Evolutionary conservation across 164 flowering plant species (phyloP).

Genomic region (Santalum album): DNA sequence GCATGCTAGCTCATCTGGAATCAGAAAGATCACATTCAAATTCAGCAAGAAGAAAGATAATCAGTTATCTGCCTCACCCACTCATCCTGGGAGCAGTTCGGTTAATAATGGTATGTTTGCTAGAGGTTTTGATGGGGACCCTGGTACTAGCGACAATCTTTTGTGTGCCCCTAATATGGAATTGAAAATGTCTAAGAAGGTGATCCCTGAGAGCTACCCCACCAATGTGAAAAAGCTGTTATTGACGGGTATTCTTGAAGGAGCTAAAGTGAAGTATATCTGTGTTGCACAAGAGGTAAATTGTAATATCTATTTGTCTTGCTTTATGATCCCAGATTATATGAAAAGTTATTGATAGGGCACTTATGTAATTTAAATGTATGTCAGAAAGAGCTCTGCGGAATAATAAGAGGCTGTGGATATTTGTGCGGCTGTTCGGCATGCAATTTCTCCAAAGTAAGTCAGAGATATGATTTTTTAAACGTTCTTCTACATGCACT

Average conservation of each 20-base stretch:
- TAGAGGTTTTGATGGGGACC: slow-evolving; percentile 3
- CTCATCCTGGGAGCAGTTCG: slow-evolving; percentile 2
- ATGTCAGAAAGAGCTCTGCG: slow-evolving; percentile 42
- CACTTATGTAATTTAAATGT: slow-evolving; percentile 7
- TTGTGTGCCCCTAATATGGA: slow-evolving; percentile 19
- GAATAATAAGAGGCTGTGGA: slow-evolving; percentile 41
- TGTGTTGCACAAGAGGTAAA: slow-evolving; percentile 30
- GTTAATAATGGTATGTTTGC: slow-evolving; percentile 1
- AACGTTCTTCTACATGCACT: neutral
- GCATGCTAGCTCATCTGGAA: slow-evolving; percentile 43
- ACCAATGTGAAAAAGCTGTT: slow-evolving; percentile 56
- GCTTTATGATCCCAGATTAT: neutral
- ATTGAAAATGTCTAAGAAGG: slow-evolving; percentile 36
- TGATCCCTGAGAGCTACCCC: slow-evolving; percentile 27
- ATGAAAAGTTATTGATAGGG: no score
- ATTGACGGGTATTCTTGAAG: slow-evolving; percentile 58
- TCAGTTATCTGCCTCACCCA: slow-evolving; percentile 3
- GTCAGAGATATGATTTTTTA: slow-evolving; percentile 4
- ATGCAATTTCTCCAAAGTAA: slow-evolving; percentile 51
- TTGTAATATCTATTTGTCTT: neutral
- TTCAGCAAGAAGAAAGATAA: slow-evolving; percentile 40
- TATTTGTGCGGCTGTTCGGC: slow-evolving; percentile 50
- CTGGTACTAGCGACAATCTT: slow-evolving; percentile 6
- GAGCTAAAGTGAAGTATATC: slow-evolving; percentile 64
- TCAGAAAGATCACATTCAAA: slow-evolving; percentile 58